Percentiles rank a stretch among this genome's conserved stretches.
Evolutionary conservation across 306 rosid species (phyloP).

Genomic region (Cucumis hystrix): DNA sequence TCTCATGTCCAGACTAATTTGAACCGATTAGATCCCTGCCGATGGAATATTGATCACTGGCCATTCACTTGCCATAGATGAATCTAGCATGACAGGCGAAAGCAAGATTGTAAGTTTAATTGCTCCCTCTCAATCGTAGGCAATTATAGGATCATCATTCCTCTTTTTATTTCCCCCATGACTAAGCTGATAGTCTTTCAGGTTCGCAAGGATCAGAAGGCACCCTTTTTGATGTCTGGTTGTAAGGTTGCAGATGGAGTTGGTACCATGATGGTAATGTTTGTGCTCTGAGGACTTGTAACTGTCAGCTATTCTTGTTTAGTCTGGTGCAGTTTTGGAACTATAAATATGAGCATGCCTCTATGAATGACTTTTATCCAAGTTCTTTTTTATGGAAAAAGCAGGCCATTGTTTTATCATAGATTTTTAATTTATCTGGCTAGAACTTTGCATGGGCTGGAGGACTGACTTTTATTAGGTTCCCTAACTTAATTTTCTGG

Average conservation of each 20-base stretch:
- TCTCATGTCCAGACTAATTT: not conserved
- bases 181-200: conserved; percentile 26
- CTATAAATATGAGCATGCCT: not conserved
- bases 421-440: not conserved
- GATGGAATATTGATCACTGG: conserved; percentile 77
- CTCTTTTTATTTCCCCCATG: conserved; percentile 13
- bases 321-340: not conserved
- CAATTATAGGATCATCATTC: not conserved
- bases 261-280: conserved; percentile 83
- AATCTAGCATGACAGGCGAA: conserved; percentile 99
- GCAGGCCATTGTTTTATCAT: not conserved
- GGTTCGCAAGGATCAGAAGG: conserved; percentile 76
- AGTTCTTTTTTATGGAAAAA: not conserved
- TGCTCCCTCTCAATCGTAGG: conserved; percentile 10
- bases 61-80: conserved; percentile 89
- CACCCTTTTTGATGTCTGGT: conserved; percentile 95
- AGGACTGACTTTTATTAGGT: not conserved
- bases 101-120: conserved; percentile 74
- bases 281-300: not conserved
- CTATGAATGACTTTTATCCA: not conserved
- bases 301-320: not conserved
- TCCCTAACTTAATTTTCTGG: not conserved
- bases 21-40: conserved; percentile 63
- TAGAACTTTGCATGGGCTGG: not conserved
- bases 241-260: conserved; percentile 98